phyloP scores from a whole-genome alignment of 2,329 filamentous ascomycete species.

The Penicillium griseofulvum region DNA sequence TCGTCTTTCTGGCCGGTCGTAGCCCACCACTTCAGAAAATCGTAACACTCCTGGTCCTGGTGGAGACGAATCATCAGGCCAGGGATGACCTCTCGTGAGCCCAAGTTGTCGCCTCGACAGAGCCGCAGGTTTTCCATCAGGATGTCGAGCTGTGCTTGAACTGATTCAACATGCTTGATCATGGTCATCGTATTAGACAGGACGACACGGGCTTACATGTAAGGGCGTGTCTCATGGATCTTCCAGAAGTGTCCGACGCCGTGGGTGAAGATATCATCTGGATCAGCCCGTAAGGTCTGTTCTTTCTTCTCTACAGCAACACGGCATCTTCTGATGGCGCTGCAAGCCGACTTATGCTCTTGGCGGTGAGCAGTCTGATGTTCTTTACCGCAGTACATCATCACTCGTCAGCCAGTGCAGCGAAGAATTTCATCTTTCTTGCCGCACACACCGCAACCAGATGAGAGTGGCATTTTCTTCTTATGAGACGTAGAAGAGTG shows the following conservation, averaged over 20 bases:
- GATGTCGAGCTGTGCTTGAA: conserved; percentile 42
- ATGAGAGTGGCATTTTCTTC: neutral
- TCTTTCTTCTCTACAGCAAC: conserved; percentile 35
- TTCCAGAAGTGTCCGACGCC: conserved; percentile 46
- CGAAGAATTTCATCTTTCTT: conserved; percentile 10
- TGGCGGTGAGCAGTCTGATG: conserved; percentile 44
- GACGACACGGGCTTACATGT: conserved; percentile 42
- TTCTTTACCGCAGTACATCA: conserved; percentile 48
- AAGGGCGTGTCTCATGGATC: conserved; percentile 42
- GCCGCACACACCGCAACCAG: conserved; percentile 26
- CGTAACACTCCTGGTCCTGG: conserved; percentile 52
- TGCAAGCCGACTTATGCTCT: conserved; percentile 36
- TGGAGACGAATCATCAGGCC: conserved; percentile 47
- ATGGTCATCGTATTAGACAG: conserved; percentile 35
- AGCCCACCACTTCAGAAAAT: conserved; percentile 51
- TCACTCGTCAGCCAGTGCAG: conserved; percentile 46
- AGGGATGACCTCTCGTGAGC: conserved; percentile 44
- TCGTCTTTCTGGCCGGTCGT: conserved; percentile 1
- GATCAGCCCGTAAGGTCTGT: conserved; percentile 33
- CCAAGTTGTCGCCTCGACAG: conserved; percentile 47
- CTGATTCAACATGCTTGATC: conserved; percentile 35
- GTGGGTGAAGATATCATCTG: conserved; percentile 40
- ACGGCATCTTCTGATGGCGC: conserved; percentile 23
- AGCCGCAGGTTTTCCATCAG: conserved; percentile 44
- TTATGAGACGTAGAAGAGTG: neutral